These are phyloP conservation scores for Hymenoscyphus scutula DNA, from an alignment of 2,329 filamentous ascomycete species.

Conservation along the genomic window DNA sequence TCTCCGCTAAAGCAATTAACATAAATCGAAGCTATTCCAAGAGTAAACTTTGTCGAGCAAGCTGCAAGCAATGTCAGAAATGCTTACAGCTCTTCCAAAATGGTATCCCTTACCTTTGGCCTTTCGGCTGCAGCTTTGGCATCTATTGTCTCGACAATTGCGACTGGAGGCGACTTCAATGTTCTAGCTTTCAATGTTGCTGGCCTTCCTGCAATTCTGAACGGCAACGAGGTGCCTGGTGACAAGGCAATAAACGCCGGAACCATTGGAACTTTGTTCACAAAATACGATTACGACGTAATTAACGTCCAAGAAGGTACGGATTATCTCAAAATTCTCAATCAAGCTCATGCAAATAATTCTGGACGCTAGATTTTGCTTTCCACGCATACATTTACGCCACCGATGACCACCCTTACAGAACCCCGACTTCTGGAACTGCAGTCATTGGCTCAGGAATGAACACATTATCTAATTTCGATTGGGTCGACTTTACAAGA, in stretches of 20 bases:
- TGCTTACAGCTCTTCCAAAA: not conserved
- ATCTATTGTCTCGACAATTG: constrained; percentile 22
- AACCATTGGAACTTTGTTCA: constrained; percentile 55
- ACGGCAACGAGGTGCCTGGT: constrained; percentile 59
- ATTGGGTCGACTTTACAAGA: constrained; percentile 55
- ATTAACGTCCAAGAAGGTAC: constrained; percentile 61
- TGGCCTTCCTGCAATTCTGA: constrained; percentile 55
- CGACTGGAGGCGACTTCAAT: constrained; percentile 46
- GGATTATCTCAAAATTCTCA: not conserved
- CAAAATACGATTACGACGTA: constrained; percentile 56
- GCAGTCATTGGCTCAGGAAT: constrained; percentile 62
- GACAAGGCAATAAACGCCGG: constrained; percentile 58
- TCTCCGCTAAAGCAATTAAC: not conserved
- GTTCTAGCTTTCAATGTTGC: constrained; percentile 59
- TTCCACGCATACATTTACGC: constrained; percentile 63
- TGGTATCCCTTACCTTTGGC: constrained; percentile 14
- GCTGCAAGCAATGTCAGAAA: not conserved
- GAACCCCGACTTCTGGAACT: constrained; percentile 64
- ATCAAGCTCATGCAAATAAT: not conserved
- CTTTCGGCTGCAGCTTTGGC: constrained; percentile 20
- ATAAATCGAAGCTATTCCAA: not conserved
- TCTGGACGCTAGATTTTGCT: constrained; percentile 55
- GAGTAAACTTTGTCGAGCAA: not conserved
- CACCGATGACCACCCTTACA: constrained; percentile 56
- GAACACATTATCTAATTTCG: constrained; percentile 60